Percentiles rank a stretch among this genome's conserved stretches.
Conservation (phyloP, 495 filamentous ascomycete species). For the Penicillium roqueforti region DNA sequence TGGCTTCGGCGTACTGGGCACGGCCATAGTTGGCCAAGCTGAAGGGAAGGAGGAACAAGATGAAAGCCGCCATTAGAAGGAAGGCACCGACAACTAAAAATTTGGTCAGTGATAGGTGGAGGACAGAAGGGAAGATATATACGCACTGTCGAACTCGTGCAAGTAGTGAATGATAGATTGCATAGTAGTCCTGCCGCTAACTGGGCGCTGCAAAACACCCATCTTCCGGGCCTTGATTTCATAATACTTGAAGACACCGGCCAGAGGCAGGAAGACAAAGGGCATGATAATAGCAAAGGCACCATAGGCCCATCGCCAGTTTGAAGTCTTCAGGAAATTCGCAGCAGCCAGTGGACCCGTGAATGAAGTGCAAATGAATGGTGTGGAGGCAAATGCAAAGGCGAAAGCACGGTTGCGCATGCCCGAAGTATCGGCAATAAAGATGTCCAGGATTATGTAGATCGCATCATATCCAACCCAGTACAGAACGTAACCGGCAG, state of each 20-base stretch:
- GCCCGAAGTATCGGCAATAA: conserved; percentile 63
- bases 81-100: conserved; percentile 49
- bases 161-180: conserved; percentile 51
- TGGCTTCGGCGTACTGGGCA: conserved; percentile 45
- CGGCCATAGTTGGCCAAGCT: conserved; percentile 44
- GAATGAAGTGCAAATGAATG: conserved; percentile 59
- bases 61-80: conserved; percentile 53
- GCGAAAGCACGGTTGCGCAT: conserved; percentile 60
- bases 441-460: conserved; percentile 54
- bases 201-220: conserved; percentile 33
- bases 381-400: conserved; percentile 58
- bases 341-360: conserved; percentile 33
- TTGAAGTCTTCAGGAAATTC: conserved; percentile 46
- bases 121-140: neutral
- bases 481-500: conserved; percentile 55
- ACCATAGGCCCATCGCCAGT: conserved; percentile 61
- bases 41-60: conserved; percentile 63
- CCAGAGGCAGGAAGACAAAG: conserved; percentile 50
- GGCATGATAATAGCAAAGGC: conserved; percentile 58
- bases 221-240: conserved; percentile 53
- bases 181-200: conserved; percentile 43
- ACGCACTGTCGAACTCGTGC: conserved; percentile 55
- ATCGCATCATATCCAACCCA: conserved; percentile 56
- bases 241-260: conserved; percentile 53
- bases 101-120: neutral